Evolutionary conservation across 345 rosid species (phyloP).

Genomic region (Arabidopsis thaliana): DNA sequence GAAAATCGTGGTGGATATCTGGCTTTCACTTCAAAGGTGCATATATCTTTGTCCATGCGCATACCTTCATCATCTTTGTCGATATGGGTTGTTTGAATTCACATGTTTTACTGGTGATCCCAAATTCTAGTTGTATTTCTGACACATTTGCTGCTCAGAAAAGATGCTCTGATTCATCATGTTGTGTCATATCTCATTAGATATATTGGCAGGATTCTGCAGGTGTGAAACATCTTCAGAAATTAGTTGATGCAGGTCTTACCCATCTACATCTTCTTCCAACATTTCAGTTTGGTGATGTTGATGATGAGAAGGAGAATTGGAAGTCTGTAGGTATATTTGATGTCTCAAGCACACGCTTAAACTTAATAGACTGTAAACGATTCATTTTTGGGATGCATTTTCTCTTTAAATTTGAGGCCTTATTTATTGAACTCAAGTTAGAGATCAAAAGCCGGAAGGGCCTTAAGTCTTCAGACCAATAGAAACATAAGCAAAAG

Average conservation of each 20-base stretch:
- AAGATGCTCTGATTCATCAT: not conserved
- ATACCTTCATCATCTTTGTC: constrained; percentile 22
- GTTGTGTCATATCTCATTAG: constrained; percentile 23
- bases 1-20: constrained; percentile 76
- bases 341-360: constrained; percentile 28
- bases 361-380: constrained; percentile 9
- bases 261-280: constrained; percentile 93
- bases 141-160: not conserved
- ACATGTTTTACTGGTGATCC: constrained; percentile 1
- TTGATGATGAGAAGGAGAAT: constrained; percentile 80
- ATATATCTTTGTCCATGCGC: constrained; percentile 15
- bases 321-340: constrained; percentile 75
- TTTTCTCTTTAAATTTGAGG: not conserved
- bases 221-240: constrained; percentile 75
- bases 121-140: constrained; percentile 7
- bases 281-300: constrained; percentile 83
- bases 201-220: constrained; percentile 71
- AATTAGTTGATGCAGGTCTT: constrained; percentile 84
- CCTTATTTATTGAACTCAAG: constrained; percentile 22
- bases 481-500: constrained; percentile 9
- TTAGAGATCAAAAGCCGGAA: constrained; percentile 10
- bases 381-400: not conserved
- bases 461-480: constrained; percentile 1
- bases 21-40: constrained; percentile 86
- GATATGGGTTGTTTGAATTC: constrained; percentile 1